Evolutionary conservation across 1,284 basidiomycete genomes (phyloP).

Genomic region (Puccinia brachypodii): DNA sequence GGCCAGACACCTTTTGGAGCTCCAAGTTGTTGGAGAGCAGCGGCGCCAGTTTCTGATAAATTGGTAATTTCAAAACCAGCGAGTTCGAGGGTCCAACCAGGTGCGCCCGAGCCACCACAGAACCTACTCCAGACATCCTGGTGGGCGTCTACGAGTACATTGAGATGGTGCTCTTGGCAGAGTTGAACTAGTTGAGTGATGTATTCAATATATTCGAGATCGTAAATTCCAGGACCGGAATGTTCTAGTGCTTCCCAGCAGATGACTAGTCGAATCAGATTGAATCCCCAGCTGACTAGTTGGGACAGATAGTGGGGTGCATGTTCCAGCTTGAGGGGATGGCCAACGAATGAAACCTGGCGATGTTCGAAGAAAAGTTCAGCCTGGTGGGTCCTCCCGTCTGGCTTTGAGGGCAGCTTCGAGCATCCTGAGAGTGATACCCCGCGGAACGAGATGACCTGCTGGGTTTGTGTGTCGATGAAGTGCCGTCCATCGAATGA

Average conservation of each 20-base stretch:
- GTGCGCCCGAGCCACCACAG: slow-evolving; percentile 68
- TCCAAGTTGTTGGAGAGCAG: slow-evolving; percentile 65
- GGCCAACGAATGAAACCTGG: slow-evolving; percentile 57
- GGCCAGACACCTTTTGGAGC: slow-evolving; percentile 41
- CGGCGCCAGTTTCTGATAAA: slow-evolving; percentile 76
- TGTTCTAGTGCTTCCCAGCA: slow-evolving; percentile 98
- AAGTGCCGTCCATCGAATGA: slow-evolving; percentile 52
- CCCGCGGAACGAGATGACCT: slow-evolving; percentile 57
- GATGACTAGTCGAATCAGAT: slow-evolving; percentile 67
- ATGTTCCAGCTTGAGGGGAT: slow-evolving; percentile 57
- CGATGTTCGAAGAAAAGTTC: slow-evolving; percentile 55
- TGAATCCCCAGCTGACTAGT: slow-evolving; percentile 57
- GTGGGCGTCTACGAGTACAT: slow-evolving; percentile 69
- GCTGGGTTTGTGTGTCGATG: slow-evolving; percentile 53
- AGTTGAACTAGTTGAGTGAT: slow-evolving; percentile 59
- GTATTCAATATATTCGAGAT: slow-evolving; percentile 79
- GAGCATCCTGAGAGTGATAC: slow-evolving; percentile 57
- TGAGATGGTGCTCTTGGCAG: slow-evolving; percentile 66
- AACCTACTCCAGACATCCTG: slow-evolving; percentile 86
- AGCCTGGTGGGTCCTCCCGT: slow-evolving; percentile 50
- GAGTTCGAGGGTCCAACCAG: slow-evolving; percentile 75
- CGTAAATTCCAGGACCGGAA: slow-evolving; percentile 79
- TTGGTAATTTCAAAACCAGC: slow-evolving; percentile 57
- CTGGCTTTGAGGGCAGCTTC: slow-evolving; percentile 56
- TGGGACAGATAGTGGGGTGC: slow-evolving; percentile 50